These are phyloP conservation scores for Agrocybe pediades DNA, from an alignment of 768 basidiomycete species.

Conservation along the genomic window DNA sequence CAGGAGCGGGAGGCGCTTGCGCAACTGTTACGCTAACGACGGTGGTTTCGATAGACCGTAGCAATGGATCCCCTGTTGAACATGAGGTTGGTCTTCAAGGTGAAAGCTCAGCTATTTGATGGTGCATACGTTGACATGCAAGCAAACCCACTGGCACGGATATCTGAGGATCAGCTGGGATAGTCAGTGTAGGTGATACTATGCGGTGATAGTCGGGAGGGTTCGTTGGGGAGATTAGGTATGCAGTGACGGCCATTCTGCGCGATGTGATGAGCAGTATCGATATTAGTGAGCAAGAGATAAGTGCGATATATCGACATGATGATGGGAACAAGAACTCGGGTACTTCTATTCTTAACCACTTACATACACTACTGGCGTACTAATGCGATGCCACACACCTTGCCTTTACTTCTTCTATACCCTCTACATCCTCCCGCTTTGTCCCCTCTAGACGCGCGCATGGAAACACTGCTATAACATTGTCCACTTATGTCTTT, in stretches of 20 bases:
- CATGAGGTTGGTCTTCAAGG: constrained; percentile 1
- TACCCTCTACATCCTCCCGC: neutral
- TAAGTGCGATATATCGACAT: neutral
- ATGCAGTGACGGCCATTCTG: constrained; percentile 42
- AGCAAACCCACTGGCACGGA: constrained; percentile 76
- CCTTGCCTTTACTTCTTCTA: neutral
- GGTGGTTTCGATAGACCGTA: constrained; percentile 56
- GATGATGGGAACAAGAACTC: neutral
- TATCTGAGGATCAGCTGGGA: constrained; percentile 51
- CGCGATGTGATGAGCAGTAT: neutral
- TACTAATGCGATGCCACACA: neutral
- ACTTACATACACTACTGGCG: neutral
- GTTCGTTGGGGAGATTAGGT: constrained; percentile 44
- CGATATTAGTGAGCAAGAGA: neutral
- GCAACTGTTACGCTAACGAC: constrained; percentile 54
- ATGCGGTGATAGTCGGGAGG: constrained; percentile 68
- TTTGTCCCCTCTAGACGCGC: neutral
- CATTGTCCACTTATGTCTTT: neutral
- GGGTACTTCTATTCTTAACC: neutral
- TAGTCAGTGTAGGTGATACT: constrained; percentile 53
- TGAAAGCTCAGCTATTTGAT: neutral
- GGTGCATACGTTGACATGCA: constrained; percentile 77
- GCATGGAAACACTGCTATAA: neutral
- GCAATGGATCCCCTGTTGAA: constrained; percentile 66
- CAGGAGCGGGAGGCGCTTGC: constrained; percentile 39